Conservation (phyloP, 1,284 basidiomycete species). For the Tilletia horrida region DNA sequence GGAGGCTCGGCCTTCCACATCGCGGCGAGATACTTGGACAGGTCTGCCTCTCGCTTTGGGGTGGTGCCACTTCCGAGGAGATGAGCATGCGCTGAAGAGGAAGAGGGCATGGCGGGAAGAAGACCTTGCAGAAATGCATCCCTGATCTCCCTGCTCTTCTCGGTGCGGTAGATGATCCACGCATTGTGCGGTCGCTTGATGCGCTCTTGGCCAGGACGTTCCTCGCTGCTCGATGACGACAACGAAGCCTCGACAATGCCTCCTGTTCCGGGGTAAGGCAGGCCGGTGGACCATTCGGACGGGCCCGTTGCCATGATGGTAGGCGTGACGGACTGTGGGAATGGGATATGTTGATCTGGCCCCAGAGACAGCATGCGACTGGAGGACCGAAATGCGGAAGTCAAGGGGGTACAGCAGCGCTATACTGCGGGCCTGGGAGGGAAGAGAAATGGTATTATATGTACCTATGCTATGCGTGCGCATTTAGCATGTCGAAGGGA, state of each 20-base stretch:
- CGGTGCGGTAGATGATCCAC: constrained; percentile 15
- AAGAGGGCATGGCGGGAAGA: background rate
- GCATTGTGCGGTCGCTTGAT: constrained; percentile 17
- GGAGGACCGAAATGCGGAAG: too few species aligned
- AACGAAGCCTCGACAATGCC: too few species aligned
- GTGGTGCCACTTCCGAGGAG: constrained; percentile 4
- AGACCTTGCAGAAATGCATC: constrained; percentile 9
- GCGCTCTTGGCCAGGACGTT: constrained; percentile 6
- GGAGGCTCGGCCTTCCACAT: constrained; percentile 7
- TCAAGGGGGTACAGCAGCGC: too few species aligned
- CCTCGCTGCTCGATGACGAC: background rate
- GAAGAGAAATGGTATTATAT: too few species aligned
- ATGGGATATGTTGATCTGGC: too few species aligned
- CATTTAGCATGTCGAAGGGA: too few species aligned
- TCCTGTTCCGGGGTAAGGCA: too few species aligned
- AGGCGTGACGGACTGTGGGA: too few species aligned
- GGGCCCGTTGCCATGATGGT: background rate
- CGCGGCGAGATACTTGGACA: constrained; percentile 9
- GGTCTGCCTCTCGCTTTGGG: constrained; percentile 13
- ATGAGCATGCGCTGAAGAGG: constrained; percentile 5
- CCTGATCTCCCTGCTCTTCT: constrained; percentile 13
- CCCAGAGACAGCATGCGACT: too few species aligned
- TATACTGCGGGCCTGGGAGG: too few species aligned
- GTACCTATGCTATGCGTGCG: too few species aligned
- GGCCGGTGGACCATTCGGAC: background rate